These are phyloP conservation scores for Symmetrospora coprosmae DNA, from an alignment of 768 basidiomycete genomes.

Conservation along the genomic window DNA sequence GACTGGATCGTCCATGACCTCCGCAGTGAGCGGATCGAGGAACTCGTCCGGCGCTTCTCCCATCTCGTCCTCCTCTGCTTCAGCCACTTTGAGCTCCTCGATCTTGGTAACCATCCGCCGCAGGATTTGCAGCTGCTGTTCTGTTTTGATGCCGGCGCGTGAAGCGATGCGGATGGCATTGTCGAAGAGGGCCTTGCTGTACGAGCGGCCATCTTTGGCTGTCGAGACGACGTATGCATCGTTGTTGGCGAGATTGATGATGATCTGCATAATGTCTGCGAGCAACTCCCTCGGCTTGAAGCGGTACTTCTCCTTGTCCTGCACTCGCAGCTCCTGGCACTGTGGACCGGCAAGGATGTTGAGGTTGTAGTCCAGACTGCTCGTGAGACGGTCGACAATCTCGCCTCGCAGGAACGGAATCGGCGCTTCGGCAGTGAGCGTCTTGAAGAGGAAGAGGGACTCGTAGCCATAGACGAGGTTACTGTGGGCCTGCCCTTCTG, in stretches of 20 bases:
- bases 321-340: slow-evolving; percentile 70
- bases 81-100: slow-evolving; percentile 60
- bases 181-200: slow-evolving; percentile 68
- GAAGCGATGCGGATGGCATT: slow-evolving; percentile 55
- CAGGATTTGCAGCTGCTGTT: slow-evolving; percentile 58
- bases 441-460: slow-evolving; percentile 76
- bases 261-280: slow-evolving; percentile 75
- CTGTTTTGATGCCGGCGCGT: slow-evolving; percentile 54
- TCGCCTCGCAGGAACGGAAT: slow-evolving; percentile 89
- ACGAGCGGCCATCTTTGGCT: slow-evolving; percentile 87
- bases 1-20: slow-evolving; percentile 91
- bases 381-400: slow-evolving; percentile 85
- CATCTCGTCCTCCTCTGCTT: slow-evolving; percentile 70
- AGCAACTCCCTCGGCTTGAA: slow-evolving; percentile 74
- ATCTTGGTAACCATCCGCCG: slow-evolving; percentile 61
- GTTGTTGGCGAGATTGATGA: slow-evolving; percentile 69
- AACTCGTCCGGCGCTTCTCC: slow-evolving; percentile 93
- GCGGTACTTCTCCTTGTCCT: slow-evolving; percentile 70
- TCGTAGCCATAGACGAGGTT: slow-evolving; percentile 76
- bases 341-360: slow-evolving; percentile 75
- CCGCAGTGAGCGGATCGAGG: slow-evolving; percentile 76
- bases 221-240: slow-evolving; percentile 68
- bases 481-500: slow-evolving; percentile 69
- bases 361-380: slow-evolving; percentile 91
- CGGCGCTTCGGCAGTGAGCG: slow-evolving; percentile 82